Percentiles rank a stretch among this genome's conserved stretches.
These are phyloP conservation scores for Xylariaceae sp. DNA, from an alignment of 2,329 filamentous ascomycete genomes.

Conservation along the genomic window DNA sequence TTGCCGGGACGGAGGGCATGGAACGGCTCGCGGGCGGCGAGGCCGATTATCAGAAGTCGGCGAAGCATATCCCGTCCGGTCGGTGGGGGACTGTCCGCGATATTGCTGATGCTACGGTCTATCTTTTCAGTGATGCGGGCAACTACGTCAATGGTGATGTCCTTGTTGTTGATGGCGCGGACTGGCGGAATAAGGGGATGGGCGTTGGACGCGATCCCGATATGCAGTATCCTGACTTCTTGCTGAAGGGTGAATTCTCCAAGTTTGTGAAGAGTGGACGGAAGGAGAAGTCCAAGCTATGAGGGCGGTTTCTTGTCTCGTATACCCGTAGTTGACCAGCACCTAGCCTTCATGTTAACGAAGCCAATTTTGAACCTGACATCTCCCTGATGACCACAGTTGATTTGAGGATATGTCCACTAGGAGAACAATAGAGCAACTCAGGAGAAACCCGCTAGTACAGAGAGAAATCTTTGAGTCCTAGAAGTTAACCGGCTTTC, in stretches of 20 bases:
- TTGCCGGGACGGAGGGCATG: conserved; percentile 78
- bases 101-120: conserved; percentile 89
- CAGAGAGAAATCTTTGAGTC: too few species aligned
- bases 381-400: too few species aligned
- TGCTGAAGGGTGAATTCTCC: conserved; percentile 38
- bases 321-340: too few species aligned
- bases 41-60: conserved; percentile 32
- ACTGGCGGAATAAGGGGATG: conserved; percentile 48
- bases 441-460: too few species aligned
- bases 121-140: conserved; percentile 77
- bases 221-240: conserved; percentile 51
- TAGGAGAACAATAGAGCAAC: too few species aligned
- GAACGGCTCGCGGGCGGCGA: conserved; percentile 50
- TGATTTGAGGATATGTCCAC: too few species aligned
- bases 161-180: conserved; percentile 65
- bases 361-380: not conserved
- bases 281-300: conserved; percentile 40
- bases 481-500: too few species aligned
- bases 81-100: conserved; percentile 76
- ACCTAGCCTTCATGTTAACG: not conserved
- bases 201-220: conserved; percentile 43
- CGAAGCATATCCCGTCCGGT: conserved; percentile 61
- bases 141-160: conserved; percentile 81
- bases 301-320: not conserved
- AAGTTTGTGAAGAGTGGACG: conserved; percentile 37